Percentiles rank a stretch among this genome's conserved stretches.
Conservation (phyloP, 2,329 filamentous ascomycete genomes). For the Penicillium crustosum region DNA sequence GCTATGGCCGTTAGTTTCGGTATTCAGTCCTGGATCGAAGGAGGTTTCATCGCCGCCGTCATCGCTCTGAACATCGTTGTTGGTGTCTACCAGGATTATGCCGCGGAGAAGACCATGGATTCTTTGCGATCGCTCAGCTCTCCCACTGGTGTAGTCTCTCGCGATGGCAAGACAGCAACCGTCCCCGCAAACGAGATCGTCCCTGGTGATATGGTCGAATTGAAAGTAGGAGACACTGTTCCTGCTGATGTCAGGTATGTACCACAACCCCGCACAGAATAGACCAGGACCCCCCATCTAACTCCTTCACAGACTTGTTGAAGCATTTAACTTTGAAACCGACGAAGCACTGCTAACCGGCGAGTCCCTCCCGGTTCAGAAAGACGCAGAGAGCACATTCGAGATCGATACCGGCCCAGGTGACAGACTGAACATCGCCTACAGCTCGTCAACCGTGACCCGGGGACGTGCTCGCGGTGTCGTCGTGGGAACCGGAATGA, state of each 20-base stretch:
- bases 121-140: slow-evolving; percentile 58
- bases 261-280: too few species aligned
- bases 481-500: slow-evolving; percentile 62
- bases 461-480: slow-evolving; percentile 61
- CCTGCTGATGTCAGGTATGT: slow-evolving; percentile 60
- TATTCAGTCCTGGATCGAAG: slow-evolving; percentile 59
- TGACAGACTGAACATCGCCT: slow-evolving; percentile 62
- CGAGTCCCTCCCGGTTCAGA: slow-evolving; percentile 60
- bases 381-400: slow-evolving; percentile 50
- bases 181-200: slow-evolving; percentile 61
- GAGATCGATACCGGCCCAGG: slow-evolving; percentile 56
- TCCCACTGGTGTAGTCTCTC: slow-evolving; percentile 58
- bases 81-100: slow-evolving; percentile 62
- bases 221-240: slow-evolving; percentile 61
- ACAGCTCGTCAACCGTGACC: slow-evolving; percentile 62
- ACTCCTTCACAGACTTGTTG: slow-evolving; percentile 43
- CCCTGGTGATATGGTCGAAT: slow-evolving; percentile 58
- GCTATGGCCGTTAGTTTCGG: slow-evolving; percentile 67
- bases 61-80: slow-evolving; percentile 59
- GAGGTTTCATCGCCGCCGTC: slow-evolving; percentile 59
- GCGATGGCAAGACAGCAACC: slow-evolving; percentile 56
- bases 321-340: slow-evolving; percentile 71
- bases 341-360: slow-evolving; percentile 67
- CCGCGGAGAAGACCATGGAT: slow-evolving; percentile 63
- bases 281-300: neutral